Evolutionary conservation across 1,139 yeast species (phyloP), one percentile per base, ranked within the genome.

Genomic region (Spathaspora sp.): DNA sequence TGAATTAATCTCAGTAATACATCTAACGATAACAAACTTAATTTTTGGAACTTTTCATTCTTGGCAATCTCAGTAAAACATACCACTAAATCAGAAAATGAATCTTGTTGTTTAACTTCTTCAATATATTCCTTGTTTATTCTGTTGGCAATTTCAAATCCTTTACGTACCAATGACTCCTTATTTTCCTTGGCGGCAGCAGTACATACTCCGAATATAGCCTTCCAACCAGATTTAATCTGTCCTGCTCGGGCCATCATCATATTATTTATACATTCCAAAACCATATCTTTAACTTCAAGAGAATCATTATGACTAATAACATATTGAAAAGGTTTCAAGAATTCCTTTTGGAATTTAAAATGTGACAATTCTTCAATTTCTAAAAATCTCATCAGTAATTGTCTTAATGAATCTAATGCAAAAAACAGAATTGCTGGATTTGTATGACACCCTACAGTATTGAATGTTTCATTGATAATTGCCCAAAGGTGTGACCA

Each of bases 401-500:
- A 73, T 65, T 95, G 99, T 57, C 98, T 81, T 54, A 95, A 76
- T 0, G 98, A 91, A 64, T 95, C 99, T 49, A 95, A 74, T 0
- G 99, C 98, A 68, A 93, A 90, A 56, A 87, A 84, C 4, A 88
- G 93, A 53, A 93, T 87, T 2, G 84, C 82, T 43, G 78, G 72
- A 58, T 91, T 93, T 43, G 78, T 67, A 59, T 88, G 89, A 51
- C 95, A 85, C 2, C 96, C 96, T 52, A 90, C 93, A 41, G 75
- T 79, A 54, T 89, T 89, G 68, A 95, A 93, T 39, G 90, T 89
- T 52, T 81, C 88, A 10, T 96, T 97, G 87, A 95, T 87, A 10
- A 89, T 86, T 7, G 86, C 80, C 99, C 99, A 95, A 49, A 95
- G 74, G 48, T 89, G 95, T 7, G 96, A 82, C 98, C 99, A 95